Evolutionary conservation across 768 basidiomycete genomes (phyloP), one percentile per base, ranked within the genome.

Genomic region (Naganishia randhawae): DNA sequence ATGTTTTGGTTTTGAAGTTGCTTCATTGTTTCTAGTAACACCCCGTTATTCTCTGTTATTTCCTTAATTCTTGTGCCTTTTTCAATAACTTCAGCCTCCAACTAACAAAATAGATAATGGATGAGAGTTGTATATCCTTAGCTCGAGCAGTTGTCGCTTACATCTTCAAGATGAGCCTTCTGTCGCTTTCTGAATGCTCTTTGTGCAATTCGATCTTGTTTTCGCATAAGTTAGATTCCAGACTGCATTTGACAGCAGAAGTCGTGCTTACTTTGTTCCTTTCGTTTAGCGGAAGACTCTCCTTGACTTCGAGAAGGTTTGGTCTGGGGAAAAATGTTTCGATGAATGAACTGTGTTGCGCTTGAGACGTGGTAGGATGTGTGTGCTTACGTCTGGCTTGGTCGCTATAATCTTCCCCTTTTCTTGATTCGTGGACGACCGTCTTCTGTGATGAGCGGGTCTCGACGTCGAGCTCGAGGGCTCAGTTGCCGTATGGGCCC

Each of bases 1-100:
- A 68, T 37, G 22, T 71, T 66, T n/a, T 71, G 67, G 19, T 45
- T 52, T 27, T 71, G 62, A 19, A 69, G 35, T 45, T 67, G 63
- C 31, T 71, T 53, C 54, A 71, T 53, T 2, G 64, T 61, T 22
- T 71, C 67, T 16, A 68, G 29, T 25, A 71, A 39, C 5, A 52
- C 50, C 19, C 54, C 65, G 25, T 65, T 68, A 16, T 37, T 52
- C 48, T 63, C 57, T 10, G 31, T 62, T 9, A 68, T 68, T 50
- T 50, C 67, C 9, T 55, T 29, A 22, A 62, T 68, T 25, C 57
- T 27, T 8, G 32, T 41, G 6, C 41, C 42, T n/a, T 62, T 50
- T 53, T 68, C 57, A 9, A 62, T 42, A 22, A 63, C 57, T 39
- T 62, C 55, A 13, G 27, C 35, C 27, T 63, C 57, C n/a, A 68